Evolutionary conservation across 2,329 filamentous ascomycete genomes (phyloP), one percentile per base, ranked within the genome.

Genomic region (Cordyceps cicadae): DNA sequence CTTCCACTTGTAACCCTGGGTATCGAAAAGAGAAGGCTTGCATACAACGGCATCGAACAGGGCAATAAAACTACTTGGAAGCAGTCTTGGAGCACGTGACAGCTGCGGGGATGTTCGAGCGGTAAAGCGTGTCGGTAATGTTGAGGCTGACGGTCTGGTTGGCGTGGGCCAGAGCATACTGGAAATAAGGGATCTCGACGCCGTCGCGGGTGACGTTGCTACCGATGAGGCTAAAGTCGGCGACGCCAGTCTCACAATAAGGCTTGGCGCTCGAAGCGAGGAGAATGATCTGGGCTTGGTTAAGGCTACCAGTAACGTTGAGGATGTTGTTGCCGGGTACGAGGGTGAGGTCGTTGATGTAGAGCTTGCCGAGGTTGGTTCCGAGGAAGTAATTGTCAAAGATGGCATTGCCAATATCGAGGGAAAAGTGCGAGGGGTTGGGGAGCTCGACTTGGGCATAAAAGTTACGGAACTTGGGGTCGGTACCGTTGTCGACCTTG

Each of bases 321-420:
- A 81, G 79, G 17, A 71, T 72, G 73, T 88, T 87, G 66, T 75
- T 69, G 61, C 87, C 87, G 3, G 86, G 86, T 39, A 66, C 69
- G 52, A 89, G 78, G 19, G 79, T 64, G 50, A 89, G 74, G 72
- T 87, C 77, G 64, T 82, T 74, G 63, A 89, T 78, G 63, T 77
- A 80, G 8, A 83, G 73, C 46, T 73, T 79, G 57, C 87, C 87
- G 63, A 88, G 76, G 1, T 74, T 64, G 50, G 71, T 65, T 51
- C 75, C 78, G 50, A 79, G 76, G 57, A 86, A 77, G 66, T 76
- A 82, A 68, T 84, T 84, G 71, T 77, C 73, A 71, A 88, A 87
- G 32, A 81, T 81, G 41, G 83, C 76, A 66, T 88, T 87, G 66
- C 87, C 87, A 66, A 89, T 81, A 39, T 87, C 80, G 57, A 89